These are phyloP conservation scores for Colletotrichum falcatum DNA, from an alignment of 2,329 filamentous ascomycete species.

Conservation along the genomic window DNA sequence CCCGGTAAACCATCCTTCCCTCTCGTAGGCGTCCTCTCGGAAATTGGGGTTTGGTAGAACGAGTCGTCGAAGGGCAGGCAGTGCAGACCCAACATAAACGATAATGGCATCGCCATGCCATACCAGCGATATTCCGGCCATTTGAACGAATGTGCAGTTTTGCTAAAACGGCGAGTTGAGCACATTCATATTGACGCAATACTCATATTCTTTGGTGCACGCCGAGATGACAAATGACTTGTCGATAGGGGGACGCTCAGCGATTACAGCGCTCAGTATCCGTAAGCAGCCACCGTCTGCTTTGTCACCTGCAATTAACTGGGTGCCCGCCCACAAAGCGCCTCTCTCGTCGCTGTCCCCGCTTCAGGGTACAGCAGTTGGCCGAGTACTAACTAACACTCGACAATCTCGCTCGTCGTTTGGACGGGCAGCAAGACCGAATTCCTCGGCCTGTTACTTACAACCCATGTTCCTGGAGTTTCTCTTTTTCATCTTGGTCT, in stretches of 20 bases:
- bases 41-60: background rate
- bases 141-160: background rate
- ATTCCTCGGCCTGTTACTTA: background rate
- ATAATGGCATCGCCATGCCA: background rate
- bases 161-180: background rate
- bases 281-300: slow-evolving; percentile 16
- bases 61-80: too few species aligned
- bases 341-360: background rate
- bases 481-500: background rate
- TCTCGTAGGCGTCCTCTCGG: background rate
- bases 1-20: background rate
- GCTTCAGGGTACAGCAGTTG: background rate
- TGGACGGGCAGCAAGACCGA: too few species aligned
- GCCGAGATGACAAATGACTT: background rate
- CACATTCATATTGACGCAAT: background rate
- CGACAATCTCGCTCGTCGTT: background rate
- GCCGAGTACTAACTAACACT: background rate
- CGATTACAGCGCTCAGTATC: slow-evolving; percentile 27
- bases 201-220: background rate
- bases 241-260: background rate
- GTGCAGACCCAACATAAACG: background rate
- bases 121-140: background rate
- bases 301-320: slow-evolving; percentile 4
- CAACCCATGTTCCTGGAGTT: background rate
- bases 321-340: too few species aligned